These are phyloP conservation scores for Dothideomycetes sp. DNA, from an alignment of 2,329 filamentous ascomycete species.

Conservation along the genomic window DNA sequence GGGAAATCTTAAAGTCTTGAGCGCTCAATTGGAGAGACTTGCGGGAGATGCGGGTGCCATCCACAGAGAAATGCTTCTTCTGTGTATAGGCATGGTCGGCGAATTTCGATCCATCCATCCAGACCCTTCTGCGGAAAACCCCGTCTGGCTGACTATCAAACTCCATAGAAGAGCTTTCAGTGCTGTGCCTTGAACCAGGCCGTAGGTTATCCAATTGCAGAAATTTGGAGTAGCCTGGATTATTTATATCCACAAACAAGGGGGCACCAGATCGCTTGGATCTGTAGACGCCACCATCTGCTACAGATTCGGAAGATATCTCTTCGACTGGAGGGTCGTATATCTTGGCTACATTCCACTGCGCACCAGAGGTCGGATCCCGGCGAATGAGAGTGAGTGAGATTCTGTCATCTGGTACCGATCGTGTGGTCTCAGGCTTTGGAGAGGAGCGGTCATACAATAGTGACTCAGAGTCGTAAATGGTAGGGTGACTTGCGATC, in stretches of 20 bases:
- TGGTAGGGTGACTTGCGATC: too few species aligned
- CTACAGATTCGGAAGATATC: slow-evolving; percentile 30
- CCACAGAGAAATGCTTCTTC: slow-evolving; percentile 14
- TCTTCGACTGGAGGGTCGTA: slow-evolving; percentile 33
- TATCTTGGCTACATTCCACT: slow-evolving; percentile 42
- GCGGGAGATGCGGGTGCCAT: background rate
- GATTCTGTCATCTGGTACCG: slow-evolving; percentile 4
- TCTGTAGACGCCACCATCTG: slow-evolving; percentile 15
- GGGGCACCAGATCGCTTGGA: slow-evolving; percentile 30
- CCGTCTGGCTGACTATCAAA: slow-evolving; percentile 18
- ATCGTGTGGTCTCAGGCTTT: background rate
- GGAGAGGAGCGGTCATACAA: background rate
- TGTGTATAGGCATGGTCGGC: slow-evolving; percentile 29
- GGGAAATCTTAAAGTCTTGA: slow-evolving; percentile 17
- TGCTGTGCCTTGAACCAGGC: slow-evolving; percentile 16
- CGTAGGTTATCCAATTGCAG: slow-evolving; percentile 24
- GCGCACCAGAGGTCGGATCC: slow-evolving; percentile 35
- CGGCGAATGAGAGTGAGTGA: slow-evolving; percentile 39
- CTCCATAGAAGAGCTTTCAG: slow-evolving; percentile 11
- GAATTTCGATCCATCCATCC: slow-evolving; percentile 35
- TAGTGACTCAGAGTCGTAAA: background rate
- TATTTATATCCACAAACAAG: slow-evolving; percentile 44
- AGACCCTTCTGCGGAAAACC: slow-evolving; percentile 34
- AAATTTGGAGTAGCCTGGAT: slow-evolving; percentile 50
- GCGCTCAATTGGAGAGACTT: background rate